Evolutionary conservation across 257 asterid species (phyloP).

Genomic region (Rehmannia glutinosa): DNA sequence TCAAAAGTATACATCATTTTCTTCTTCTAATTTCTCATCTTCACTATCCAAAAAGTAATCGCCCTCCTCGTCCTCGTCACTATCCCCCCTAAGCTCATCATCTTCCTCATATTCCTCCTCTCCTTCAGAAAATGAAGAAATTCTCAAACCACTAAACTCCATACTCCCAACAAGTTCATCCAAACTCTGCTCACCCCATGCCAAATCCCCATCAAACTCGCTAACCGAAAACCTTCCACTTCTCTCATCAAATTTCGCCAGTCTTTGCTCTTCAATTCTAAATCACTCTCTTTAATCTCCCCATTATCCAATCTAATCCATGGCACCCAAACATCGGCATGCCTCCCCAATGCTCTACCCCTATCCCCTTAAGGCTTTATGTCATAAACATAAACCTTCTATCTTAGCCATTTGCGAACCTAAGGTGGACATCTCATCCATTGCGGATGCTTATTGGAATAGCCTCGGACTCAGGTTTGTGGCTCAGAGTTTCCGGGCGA

Average conservation of each 20-base stretch:
- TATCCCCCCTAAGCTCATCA: conserved; percentile 22
- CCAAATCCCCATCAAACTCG: conserved; percentile 49
- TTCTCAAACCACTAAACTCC: conserved; percentile 32
- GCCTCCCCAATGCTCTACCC: conserved; percentile 67
- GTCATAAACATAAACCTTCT: no score
- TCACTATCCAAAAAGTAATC: conserved; percentile 49
- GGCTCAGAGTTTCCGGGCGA: conserved; percentile 78
- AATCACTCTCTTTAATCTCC: conserved; percentile 64
- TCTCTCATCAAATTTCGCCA: conserved; percentile 31
- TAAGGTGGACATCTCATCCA: no score
- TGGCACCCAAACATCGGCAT: conserved; percentile 82
- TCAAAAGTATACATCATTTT: no score
- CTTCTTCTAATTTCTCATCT: conserved; percentile 36
- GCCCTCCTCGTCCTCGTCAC: conserved; percentile 37
- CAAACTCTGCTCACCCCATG: conserved; percentile 31
- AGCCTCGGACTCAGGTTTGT: no score
- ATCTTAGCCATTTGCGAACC: no score
- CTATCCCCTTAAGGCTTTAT: conserved; percentile 75
- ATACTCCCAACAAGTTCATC: conserved; percentile 37
- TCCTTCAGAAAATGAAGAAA: conserved; percentile 70
- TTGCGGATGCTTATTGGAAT: no score
- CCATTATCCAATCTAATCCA: conserved; percentile 78
- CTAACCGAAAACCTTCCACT: conserved; percentile 45
- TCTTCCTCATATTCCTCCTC: conserved; percentile 51
- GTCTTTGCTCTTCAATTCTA: conserved; percentile 38